Percentiles rank a stretch among this genome's conserved stretches.
phyloP scores from a whole-genome alignment of 805 yeast genomes.

The Starmera pachycereana region DNA sequence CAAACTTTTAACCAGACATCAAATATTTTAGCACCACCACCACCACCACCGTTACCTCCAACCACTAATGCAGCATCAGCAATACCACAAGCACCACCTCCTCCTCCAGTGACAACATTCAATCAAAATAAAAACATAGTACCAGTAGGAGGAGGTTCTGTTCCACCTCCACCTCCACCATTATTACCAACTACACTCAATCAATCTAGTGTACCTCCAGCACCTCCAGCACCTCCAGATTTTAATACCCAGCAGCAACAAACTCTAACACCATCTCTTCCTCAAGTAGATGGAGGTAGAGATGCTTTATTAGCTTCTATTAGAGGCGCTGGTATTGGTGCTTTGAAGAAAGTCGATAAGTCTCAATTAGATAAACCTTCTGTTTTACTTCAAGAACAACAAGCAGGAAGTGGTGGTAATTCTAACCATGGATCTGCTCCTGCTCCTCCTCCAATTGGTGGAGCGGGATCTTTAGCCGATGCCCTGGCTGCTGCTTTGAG shows the following conservation, averaged over 20 bases:
- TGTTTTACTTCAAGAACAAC: slow-evolving; percentile 57
- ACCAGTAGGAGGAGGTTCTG: slow-evolving; percentile 3
- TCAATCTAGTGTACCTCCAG: slow-evolving; percentile 17
- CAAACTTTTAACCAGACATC: too few relatives aligned
- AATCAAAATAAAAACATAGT: too few relatives aligned
- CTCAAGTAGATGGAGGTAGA: slow-evolving; percentile 43
- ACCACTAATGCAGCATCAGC: slow-evolving; percentile 4
- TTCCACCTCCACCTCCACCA: slow-evolving; percentile 14
- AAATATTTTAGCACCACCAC: slow-evolving; percentile 2
- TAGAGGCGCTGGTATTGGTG: slow-evolving; percentile 60
- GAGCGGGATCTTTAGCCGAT: slow-evolving; percentile 65
- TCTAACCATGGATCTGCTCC: slow-evolving; percentile 21
- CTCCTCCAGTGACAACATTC: slow-evolving; percentile 3
- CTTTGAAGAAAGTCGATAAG: slow-evolving; percentile 72
- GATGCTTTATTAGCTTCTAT: slow-evolving; percentile 85
- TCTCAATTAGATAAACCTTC: slow-evolving; percentile 74
- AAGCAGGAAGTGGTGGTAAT: slow-evolving; percentile 41
- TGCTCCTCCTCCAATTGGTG: slow-evolving; percentile 34
- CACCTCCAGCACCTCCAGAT: slow-evolving; percentile 26
- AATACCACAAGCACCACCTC: slow-evolving; percentile 11
- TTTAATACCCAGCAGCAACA: slow-evolving; percentile 16
- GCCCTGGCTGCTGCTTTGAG: slow-evolving; percentile 82
- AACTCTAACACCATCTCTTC: slow-evolving; percentile 18
- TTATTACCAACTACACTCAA: slow-evolving; percentile 14
- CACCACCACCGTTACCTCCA: slow-evolving; percentile 12